Percentiles rank a stretch among this genome's conserved stretches.
phyloP scores from a whole-genome alignment of 169 alveolate genomes.

The Cryptosporidium muris region DNA sequence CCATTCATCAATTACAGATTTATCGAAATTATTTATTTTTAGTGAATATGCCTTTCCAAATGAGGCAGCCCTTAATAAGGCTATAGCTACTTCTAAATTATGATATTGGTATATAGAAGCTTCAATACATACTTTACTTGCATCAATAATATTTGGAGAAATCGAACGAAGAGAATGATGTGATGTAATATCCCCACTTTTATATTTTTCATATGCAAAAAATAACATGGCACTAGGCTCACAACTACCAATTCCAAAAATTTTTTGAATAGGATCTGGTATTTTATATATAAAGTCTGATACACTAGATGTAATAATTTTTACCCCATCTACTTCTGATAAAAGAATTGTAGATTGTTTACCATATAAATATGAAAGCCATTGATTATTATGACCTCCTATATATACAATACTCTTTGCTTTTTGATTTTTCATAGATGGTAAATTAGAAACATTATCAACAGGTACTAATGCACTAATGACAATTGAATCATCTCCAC shows the following conservation, averaged over 20 bases:
- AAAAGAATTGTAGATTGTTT: conserved; percentile 65
- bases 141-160: conserved; percentile 77
- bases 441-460: not conserved
- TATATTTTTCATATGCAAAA: conserved; percentile 79
- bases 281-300: conserved; percentile 77
- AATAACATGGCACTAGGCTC: conserved; percentile 83
- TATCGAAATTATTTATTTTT: not conserved
- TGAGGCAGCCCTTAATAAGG: conserved; percentile 45
- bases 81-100: conserved; percentile 69
- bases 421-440: not conserved
- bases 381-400: conserved; percentile 80
- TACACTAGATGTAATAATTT: conserved; percentile 73
- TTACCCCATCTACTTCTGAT: conserved; percentile 79
- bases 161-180: conserved; percentile 81
- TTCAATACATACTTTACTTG: conserved; percentile 78
- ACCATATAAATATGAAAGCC: conserved; percentile 79
- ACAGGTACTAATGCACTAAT: conserved; percentile 48
- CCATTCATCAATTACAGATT: not conserved
- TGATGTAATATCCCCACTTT: conserved; percentile 79
- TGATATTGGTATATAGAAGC: conserved; percentile 81
- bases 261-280: conserved; percentile 73
- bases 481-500: conserved; percentile 82
- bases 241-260: conserved; percentile 79
- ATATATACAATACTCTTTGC: conserved; percentile 73
- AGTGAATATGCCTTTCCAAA: conserved; percentile 17